These are phyloP conservation scores for Phlebiopsis flavidoalba DNA, from an alignment of 768 basidiomycete genomes.

Conservation along the genomic window DNA sequence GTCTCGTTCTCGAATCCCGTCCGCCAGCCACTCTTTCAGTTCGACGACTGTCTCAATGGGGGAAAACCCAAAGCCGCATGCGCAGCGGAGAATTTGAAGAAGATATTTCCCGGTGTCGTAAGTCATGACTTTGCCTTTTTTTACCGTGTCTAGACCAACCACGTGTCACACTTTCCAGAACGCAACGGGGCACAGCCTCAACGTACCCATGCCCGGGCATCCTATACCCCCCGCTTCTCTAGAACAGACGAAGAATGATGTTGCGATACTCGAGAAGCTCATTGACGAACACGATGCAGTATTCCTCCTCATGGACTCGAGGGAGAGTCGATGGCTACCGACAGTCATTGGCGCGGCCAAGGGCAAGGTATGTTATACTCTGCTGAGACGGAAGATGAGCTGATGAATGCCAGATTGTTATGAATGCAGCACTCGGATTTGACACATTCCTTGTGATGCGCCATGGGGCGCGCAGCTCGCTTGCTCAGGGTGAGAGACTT, in stretches of 20 bases:
- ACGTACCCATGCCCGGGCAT: constrained; percentile 97
- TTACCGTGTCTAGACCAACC: not conserved
- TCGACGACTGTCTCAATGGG: constrained; percentile 87
- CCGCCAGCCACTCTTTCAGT: constrained; percentile 93
- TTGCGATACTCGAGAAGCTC: constrained; percentile 67
- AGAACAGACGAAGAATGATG: constrained; percentile 58
- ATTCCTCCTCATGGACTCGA: constrained; percentile 96
- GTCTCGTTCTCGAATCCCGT: constrained; percentile 99
- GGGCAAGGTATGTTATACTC: constrained; percentile 54
- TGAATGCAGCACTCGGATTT: constrained; percentile 94
- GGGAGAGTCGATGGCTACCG: constrained; percentile 95
- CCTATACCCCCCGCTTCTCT: constrained; percentile 64
- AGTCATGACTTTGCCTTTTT: constrained; percentile 24
- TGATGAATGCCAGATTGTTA: constrained; percentile 56
- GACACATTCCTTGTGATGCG: constrained; percentile 97
- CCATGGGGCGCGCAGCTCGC: constrained; percentile 64
- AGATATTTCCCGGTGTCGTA: constrained; percentile 92
- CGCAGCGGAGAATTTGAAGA: constrained; percentile 79
- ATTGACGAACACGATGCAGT: constrained; percentile 85
- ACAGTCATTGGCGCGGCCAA: constrained; percentile 82
- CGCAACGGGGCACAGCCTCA: constrained; percentile 69
- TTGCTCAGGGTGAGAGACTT: constrained; percentile 37
- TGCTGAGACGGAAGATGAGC: not conserved
- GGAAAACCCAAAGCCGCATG: constrained; percentile 92
- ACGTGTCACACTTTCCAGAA: constrained; percentile 43